phyloP scores from a whole-genome alignment of 106 monocot genomes.

The Phalaenopsis aphrodite region DNA sequence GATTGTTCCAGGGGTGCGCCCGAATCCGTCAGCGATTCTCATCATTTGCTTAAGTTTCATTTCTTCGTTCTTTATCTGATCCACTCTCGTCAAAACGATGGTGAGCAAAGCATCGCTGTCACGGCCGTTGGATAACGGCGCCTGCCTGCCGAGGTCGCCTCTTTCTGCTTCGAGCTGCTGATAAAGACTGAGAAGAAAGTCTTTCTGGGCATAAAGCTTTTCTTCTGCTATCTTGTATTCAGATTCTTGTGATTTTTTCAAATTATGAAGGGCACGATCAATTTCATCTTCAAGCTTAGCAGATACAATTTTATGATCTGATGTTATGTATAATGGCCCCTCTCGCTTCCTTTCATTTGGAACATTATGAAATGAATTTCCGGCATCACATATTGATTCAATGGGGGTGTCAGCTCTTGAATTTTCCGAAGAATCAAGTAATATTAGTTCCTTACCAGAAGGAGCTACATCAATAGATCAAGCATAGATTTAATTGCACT shows the following conservation, averaged over 20 bases:
- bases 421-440: slow-evolving; percentile 12
- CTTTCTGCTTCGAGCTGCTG: slow-evolving; percentile 43
- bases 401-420: background rate
- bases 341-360: slow-evolving; percentile 5
- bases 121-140: slow-evolving; percentile 3
- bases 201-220: slow-evolving; percentile 59
- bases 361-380: background rate
- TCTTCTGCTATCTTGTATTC: slow-evolving; percentile 48
- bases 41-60: slow-evolving; percentile 53
- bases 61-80: slow-evolving; percentile 60
- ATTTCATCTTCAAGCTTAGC: slow-evolving; percentile 49
- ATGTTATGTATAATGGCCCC: slow-evolving; percentile 17
- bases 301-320: slow-evolving; percentile 24
- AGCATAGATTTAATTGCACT: background rate
- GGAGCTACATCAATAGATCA: background rate
- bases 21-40: slow-evolving; percentile 45
- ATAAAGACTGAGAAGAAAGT: slow-evolving; percentile 49
- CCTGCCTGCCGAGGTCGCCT: slow-evolving; percentile 29
- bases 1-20: slow-evolving; percentile 17
- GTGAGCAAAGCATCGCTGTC: slow-evolving; percentile 28
- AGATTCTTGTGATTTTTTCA: slow-evolving; percentile 53
- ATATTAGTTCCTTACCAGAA: slow-evolving; percentile 17
- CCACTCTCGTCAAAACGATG: slow-evolving; percentile 31
- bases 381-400: background rate
- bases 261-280: slow-evolving; percentile 29